phyloP scores from a whole-genome alignment of 345 rosid genomes.

The Eucalyptus cloeziana region DNA sequence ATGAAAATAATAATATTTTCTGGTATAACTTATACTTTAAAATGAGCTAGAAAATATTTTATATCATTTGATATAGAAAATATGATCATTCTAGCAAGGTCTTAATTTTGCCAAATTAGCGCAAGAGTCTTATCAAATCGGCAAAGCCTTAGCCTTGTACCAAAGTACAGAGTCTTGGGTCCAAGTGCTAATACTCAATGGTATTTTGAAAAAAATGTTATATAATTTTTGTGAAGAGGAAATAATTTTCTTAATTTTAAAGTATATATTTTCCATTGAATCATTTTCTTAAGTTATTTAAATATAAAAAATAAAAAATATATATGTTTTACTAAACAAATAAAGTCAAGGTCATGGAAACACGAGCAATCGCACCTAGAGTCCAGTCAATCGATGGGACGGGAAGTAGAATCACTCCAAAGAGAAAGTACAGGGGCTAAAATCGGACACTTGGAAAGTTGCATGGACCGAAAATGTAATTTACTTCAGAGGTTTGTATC shows the following conservation, averaged over 20 bases:
- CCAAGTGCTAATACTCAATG: accelerated
- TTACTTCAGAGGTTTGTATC: background rate
- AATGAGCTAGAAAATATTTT: background rate
- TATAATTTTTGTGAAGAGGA: background rate
- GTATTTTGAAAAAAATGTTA: no score
- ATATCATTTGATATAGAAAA: no score
- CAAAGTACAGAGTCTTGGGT: background rate
- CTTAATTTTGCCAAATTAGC: background rate
- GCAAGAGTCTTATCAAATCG: background rate
- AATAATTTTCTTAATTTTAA: no score
- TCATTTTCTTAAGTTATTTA: background rate
- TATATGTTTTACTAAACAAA: no score
- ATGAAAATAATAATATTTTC: no score
- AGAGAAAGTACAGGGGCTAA: background rate
- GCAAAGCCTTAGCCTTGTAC: accelerated
- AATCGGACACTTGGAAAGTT: background rate
- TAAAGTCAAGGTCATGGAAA: background rate
- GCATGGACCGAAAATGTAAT: background rate
- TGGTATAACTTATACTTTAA: no score
- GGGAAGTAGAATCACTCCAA: background rate
- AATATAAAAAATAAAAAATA: no score
- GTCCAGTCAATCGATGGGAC: background rate
- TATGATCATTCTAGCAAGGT: no score
- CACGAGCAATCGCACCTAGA: background rate
- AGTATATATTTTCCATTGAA: background rate